Percentiles rank a stretch among this genome's conserved stretches.
phyloP scores from a whole-genome alignment of 1,284 basidiomycete species.

The Sanghuangporus baumii region DNA sequence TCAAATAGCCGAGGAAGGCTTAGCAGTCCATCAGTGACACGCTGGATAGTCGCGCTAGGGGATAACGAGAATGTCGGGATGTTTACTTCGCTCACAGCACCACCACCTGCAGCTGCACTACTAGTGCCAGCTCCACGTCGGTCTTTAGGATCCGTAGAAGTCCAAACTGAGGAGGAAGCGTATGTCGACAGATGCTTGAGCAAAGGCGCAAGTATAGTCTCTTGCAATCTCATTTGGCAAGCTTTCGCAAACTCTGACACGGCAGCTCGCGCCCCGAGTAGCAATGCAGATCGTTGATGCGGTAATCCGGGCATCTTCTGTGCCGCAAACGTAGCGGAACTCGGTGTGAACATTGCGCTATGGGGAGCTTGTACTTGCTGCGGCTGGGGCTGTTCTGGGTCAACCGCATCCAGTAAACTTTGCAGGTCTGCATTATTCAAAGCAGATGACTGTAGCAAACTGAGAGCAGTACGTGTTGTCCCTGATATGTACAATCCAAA shows the following conservation, averaged over 20 bases:
- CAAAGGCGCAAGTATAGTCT: conserved; percentile 83
- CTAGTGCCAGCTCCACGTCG: conserved; percentile 23
- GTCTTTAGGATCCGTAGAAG: conserved; percentile 41
- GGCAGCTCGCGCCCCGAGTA: conserved; percentile 52
- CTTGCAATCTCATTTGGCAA: conserved; percentile 75
- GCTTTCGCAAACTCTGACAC: conserved; percentile 65
- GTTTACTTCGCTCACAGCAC: conserved; percentile 54
- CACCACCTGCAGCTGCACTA: conserved; percentile 30
- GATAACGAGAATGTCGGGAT: conserved; percentile 94
- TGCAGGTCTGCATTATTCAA: conserved; percentile 79
- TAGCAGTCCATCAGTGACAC: conserved; percentile 87
- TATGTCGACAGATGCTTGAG: conserved; percentile 72
- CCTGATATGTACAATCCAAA: conserved; percentile 49
- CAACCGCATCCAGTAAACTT: conserved; percentile 50
- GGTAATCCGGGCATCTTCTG: conserved; percentile 24
- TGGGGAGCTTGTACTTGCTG: neutral
- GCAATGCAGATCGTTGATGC: conserved; percentile 36
- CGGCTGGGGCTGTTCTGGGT: conserved; percentile 32
- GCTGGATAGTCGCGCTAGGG: conserved; percentile 83
- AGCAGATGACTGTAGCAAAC: conserved; percentile 72
- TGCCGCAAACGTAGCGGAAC: conserved; percentile 25
- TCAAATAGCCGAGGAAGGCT: conserved; percentile 94
- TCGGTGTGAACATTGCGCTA: conserved; percentile 20
- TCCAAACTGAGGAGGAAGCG: conserved; percentile 66
- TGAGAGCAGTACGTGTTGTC: conserved; percentile 63